Conservation (phyloP, 2,329 filamentous ascomycete species). For the Scedosporium aurantiacum region DNA sequence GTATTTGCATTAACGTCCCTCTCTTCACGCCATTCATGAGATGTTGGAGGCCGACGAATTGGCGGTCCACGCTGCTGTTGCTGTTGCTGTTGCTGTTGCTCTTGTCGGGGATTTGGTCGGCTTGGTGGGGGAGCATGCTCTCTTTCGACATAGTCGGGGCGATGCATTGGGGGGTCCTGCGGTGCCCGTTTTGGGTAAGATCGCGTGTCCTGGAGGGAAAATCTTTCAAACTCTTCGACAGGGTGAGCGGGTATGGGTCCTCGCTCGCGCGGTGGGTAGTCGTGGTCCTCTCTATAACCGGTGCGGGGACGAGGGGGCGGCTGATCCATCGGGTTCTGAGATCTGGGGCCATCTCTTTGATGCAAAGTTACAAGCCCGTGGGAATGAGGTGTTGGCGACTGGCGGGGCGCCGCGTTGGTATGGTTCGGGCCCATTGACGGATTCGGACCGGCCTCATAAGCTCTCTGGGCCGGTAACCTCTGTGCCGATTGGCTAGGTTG, state of each 20-base stretch:
- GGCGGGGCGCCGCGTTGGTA: background rate
- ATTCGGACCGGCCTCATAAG: background rate
- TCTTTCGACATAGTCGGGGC: background rate
- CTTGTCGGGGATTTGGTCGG: background rate
- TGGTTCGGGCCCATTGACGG: background rate
- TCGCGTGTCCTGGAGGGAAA: background rate
- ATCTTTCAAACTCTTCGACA: background rate
- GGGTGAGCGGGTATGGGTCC: background rate
- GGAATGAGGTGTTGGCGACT: background rate
- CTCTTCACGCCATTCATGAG: background rate
- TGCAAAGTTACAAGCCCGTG: background rate
- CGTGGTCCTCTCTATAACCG: background rate
- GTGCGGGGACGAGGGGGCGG: background rate
- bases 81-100: background rate
- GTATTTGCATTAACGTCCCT: background rate
- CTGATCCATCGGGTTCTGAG: background rate
- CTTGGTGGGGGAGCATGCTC: background rate
- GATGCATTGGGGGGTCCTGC: background rate
- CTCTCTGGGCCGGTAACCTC: background rate
- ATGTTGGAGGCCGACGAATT: background rate
- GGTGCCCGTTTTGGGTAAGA: background rate
- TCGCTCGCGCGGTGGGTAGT: background rate
- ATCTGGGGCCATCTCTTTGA: background rate
- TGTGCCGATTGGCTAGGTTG: background rate
- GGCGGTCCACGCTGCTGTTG: background rate